These are phyloP conservation scores for Paragyromitra xinjiangensis DNA, from an alignment of 495 filamentous ascomycete genomes.

Conservation along the genomic window DNA sequence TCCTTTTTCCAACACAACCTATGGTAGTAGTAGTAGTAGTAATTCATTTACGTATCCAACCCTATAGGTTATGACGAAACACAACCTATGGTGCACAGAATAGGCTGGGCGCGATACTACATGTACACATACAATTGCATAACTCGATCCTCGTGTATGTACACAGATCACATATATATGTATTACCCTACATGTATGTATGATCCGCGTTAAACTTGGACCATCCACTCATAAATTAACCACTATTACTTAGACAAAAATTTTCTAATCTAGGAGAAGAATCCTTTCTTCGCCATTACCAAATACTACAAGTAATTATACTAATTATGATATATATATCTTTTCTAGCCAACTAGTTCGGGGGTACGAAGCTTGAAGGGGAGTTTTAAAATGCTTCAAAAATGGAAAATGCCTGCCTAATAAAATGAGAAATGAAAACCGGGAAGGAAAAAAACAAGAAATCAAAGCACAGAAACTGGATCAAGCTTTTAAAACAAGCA, in stretches of 20 bases:
- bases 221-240: neutral
- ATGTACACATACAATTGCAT: no score
- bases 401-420: conserved; percentile 22
- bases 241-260: neutral
- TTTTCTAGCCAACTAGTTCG: conserved; percentile 39
- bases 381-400: conserved; percentile 27
- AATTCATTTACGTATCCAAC: no score
- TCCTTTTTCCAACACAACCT: neutral
- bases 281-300: conserved; percentile 24
- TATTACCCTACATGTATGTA: no score
- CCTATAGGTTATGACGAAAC: neutral
- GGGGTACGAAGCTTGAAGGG: conserved; percentile 25
- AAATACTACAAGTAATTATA: conserved; percentile 51
- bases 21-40: no score
- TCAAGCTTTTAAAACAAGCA: conserved; percentile 3
- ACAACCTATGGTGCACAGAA: no score
- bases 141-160: no score
- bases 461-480: neutral
- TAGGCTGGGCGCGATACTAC: no score
- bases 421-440: neutral
- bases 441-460: neutral
- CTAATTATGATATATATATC: conserved; percentile 44
- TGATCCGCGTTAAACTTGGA: neutral
- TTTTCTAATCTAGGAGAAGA: neutral
- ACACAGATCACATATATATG: no score